Evolutionary conservation across 2,329 filamentous ascomycete species (phyloP), one percentile per base, ranked within the genome.

Genomic region (Phialophora macrospora): DNA sequence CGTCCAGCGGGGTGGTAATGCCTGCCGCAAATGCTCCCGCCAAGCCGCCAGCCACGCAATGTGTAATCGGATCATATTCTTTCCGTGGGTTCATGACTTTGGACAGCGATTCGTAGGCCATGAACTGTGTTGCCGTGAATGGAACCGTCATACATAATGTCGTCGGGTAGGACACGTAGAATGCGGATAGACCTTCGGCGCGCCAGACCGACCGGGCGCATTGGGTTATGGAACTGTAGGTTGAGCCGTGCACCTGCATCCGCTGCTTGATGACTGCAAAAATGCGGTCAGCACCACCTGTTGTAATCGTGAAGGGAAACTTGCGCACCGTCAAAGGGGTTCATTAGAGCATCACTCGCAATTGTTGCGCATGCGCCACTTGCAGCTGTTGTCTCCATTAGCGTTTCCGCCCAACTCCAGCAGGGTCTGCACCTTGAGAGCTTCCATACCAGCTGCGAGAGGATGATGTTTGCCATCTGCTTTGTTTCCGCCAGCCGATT

Each of bases 121-220:
- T 92, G 78, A 99, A 98, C 77, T 99, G 95, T 9, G 97, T 87
- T 8, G 95, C 94, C 12, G 94, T 98, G 78, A 98, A 99, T 2
- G 95, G 95, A 1, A 99, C 93, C 14, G 95, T 98, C 95, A 99
- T 99, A 75, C 92, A 96, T 30, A 99, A 84, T 2, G 95, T 99
- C 22, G 95, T 99, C 17, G 95, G 95, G 78, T 99, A 99, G 26
- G 95, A 99, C 73, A 99, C 90, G 82, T 99, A 99, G 81, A 99
- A 99, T 62, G 95, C 94, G 59, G 88, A 86, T 54, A 98, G 78
- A 61, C 95, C 95, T 80, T 99, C 95, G 60, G 87, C 89, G 74
- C 85, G 87, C 81, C 97, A 97, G 67, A 99, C 90, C 71, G 92
- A 90, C 76, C 85, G 87, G 64, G 94, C 94, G 82, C 95, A 99